Conservation (phyloP, 768 basidiomycete species). For the Suillus tomentosus region DNA sequence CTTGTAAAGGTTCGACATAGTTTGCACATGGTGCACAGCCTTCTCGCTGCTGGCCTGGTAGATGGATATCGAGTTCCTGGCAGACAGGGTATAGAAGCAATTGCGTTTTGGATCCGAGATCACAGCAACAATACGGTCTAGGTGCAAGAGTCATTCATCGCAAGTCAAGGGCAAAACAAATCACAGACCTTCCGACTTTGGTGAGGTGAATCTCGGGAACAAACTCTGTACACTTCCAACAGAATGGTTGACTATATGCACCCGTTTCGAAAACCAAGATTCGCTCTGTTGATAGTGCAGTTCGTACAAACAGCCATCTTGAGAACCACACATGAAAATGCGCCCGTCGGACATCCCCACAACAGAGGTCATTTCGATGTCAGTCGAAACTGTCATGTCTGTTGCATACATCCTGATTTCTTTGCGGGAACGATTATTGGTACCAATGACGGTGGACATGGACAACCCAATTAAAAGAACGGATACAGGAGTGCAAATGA, state of each 20-base stretch:
- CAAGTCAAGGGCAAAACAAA: not conserved
- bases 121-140: conserved; percentile 73
- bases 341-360: conserved; percentile 78
- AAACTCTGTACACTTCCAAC: conserved; percentile 77
- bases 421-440: conserved; percentile 47
- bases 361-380: conserved; percentile 86
- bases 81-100: conserved; percentile 77
- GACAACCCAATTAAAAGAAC: conserved; percentile 86
- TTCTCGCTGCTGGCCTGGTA: conserved; percentile 68
- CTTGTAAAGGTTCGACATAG: conserved; percentile 73
- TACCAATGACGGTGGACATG: conserved; percentile 41
- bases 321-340: conserved; percentile 86
- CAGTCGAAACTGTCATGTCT: conserved; percentile 75
- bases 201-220: conserved; percentile 70
- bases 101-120: conserved; percentile 68
- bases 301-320: conserved; percentile 90
- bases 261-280: conserved; percentile 89
- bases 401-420: conserved; percentile 91
- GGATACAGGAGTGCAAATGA: conserved; percentile 85
- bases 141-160: conserved; percentile 14
- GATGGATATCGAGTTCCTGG: conserved; percentile 63
- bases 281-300: conserved; percentile 88
- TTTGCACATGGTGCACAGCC: conserved; percentile 69
- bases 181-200: conserved; percentile 64
- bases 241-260: conserved; percentile 86